Evolutionary conservation across 2,329 filamentous ascomycete species (phyloP), one percentile per base, ranked within the genome.

Genomic region (Acarospora socialis): DNA sequence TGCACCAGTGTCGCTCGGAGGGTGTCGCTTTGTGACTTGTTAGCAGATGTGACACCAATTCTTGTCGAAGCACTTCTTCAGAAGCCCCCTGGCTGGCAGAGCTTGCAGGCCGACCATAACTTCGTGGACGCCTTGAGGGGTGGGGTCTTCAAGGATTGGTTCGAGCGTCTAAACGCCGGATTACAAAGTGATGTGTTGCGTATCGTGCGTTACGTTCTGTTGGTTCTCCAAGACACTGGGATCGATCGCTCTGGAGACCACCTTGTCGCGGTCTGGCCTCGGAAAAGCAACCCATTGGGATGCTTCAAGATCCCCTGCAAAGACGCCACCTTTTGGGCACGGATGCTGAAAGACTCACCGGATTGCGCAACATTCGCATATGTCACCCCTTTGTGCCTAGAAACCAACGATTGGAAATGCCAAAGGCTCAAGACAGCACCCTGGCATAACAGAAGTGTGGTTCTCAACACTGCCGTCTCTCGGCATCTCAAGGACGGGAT

Each of bases 1-100:
- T 46, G 45, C 26, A 47, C 44, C 8, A 36, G 41, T 7, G 30
- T 47, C 29, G 35, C 43, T 5, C 20, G 41, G 12, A 36, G 45
- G 22, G 43, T 44, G 10, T 21, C 40, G 3, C 30, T 46, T 14
- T 30, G 40, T 3, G 26, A 25, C 8, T 28, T 46, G n/a, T 21
- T 46, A 10, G 40, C 42, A 2, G 38, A 46, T 32, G 24, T 33
- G 10, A 33, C 18, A n/a, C 7, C 14, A 7, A 30, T 30, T 5
- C 14, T 30, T 7, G 20, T 30, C 6, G 14, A 17, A 7, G 16
- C 17, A 20, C 12, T 20, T 7, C n/a, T n/a, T n/a, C n/a, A n/a
- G n/a, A n/a, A n/a, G n/a, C n/a, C 13, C 39, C 2, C 28, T 45
- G 23, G 20, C 30, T 8, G 12, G 25, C 30, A 23, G 28, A 19